These are phyloP conservation scores for Trapa bicornis DNA, from an alignment of 345 rosid species.

Conservation along the genomic window DNA sequence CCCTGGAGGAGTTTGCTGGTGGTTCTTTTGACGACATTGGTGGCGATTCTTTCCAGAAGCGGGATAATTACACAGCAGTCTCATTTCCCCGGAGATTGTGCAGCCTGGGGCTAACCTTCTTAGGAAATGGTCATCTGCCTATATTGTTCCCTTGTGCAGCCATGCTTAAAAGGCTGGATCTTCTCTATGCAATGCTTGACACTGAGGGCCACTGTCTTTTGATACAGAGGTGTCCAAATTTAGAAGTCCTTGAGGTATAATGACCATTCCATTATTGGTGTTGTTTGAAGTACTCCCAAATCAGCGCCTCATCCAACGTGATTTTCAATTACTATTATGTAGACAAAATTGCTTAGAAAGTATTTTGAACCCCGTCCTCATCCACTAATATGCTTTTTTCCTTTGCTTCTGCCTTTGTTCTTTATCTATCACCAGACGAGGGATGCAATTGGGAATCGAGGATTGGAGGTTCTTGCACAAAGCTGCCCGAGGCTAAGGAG, in stretches of 20 bases:
- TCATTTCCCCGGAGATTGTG: conserved; percentile 49
- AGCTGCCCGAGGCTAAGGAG: conserved; percentile 64
- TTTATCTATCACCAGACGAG: conserved; percentile 15
- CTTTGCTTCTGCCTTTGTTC: neutral
- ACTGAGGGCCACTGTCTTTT: conserved; percentile 7
- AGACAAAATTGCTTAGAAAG: too few relatives aligned
- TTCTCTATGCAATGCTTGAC: conserved; percentile 9
- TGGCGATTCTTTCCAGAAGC: neutral
- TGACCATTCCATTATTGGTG: too few relatives aligned
- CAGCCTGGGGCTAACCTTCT: conserved; percentile 42
- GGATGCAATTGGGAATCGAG: conserved; percentile 88
- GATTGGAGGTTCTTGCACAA: conserved; percentile 68
- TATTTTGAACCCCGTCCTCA: neutral
- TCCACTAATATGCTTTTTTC: neutral
- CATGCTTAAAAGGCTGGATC: conserved; percentile 7
- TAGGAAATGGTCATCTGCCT: conserved; percentile 4
- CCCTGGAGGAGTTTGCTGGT: conserved; percentile 86
- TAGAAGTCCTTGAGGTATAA: conserved; percentile 10
- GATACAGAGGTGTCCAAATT: conserved; percentile 9
- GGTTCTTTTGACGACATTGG: conserved; percentile 43
- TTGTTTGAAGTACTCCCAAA: too few relatives aligned
- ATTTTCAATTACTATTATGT: too few relatives aligned
- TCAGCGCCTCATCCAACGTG: too few relatives aligned
- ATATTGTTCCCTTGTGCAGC: conserved; percentile 4
- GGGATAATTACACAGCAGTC: conserved; percentile 36